Conservation (phyloP, 345 rosid genomes). For the Pelargonium nanum region DNA sequence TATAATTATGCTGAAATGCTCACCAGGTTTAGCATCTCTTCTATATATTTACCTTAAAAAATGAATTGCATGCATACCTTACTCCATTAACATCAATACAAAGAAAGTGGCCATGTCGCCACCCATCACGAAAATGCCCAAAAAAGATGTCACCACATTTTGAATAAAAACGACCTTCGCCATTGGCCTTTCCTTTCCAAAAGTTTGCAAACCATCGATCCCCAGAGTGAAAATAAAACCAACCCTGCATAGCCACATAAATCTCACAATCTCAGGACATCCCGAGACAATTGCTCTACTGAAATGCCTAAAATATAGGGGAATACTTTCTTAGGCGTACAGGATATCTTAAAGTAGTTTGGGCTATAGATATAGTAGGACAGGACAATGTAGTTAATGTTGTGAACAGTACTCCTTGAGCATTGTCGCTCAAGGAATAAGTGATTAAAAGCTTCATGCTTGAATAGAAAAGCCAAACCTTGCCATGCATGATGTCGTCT, state of each 20-base stretch:
- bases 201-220: slow-evolving; percentile 95
- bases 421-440: background rate
- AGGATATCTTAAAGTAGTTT: background rate
- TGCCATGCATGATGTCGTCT: slow-evolving; percentile 91
- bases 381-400: too few species aligned
- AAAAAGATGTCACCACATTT: slow-evolving; percentile 68
- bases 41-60: too few species aligned
- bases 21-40: background rate
- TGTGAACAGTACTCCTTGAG: too few species aligned
- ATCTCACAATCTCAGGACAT: background rate
- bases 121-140: slow-evolving; percentile 84
- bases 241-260: slow-evolving; percentile 42
- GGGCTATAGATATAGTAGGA: background rate
- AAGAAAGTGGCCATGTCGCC: slow-evolving; percentile 76
- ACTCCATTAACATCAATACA: slow-evolving; percentile 65
- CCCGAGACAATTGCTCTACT: background rate
- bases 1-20: background rate
- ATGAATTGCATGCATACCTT: slow-evolving; percentile 33
- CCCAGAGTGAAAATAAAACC: slow-evolving; percentile 89
- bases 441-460: slow-evolving; percentile 2
- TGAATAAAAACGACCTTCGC: slow-evolving; percentile 90
- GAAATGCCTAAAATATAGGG: background rate
- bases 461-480: slow-evolving; percentile 35
- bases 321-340: background rate
- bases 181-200: slow-evolving; percentile 97